These are phyloP conservation scores for Epithele typhae DNA, from an alignment of 768 basidiomycete species.

Conservation along the genomic window DNA sequence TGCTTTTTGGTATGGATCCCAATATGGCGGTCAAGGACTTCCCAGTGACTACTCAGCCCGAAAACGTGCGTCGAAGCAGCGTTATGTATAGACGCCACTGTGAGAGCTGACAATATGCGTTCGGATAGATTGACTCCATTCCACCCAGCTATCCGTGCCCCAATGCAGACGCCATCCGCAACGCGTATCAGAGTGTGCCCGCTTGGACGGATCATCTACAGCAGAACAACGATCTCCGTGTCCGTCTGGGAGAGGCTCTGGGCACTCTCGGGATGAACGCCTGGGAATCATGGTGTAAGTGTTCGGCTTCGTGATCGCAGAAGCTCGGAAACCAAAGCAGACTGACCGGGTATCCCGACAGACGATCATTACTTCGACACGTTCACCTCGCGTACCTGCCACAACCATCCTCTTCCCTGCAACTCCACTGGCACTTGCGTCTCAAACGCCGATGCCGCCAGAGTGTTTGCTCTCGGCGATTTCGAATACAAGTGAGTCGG, in stretches of 20 bases:
- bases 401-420: conserved; percentile 41
- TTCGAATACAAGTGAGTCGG: conserved; percentile 38
- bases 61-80: conserved; percentile 27
- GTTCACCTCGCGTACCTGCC: conserved; percentile 45
- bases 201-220: conserved; percentile 43
- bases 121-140: conserved; percentile 41
- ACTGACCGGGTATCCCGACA: conserved; percentile 11
- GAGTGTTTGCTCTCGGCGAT: conserved; percentile 34
- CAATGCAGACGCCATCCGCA: conserved; percentile 34
- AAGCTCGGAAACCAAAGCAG: background rate
- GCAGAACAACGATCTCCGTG: conserved; percentile 32
- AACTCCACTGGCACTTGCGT: conserved; percentile 39
- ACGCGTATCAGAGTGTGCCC: conserved; percentile 39
- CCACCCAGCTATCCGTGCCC: conserved; percentile 43
- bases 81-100: background rate
- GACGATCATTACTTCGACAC: conserved; percentile 51
- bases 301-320: background rate
- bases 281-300: conserved; percentile 48
- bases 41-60: conserved; percentile 39
- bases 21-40: conserved; percentile 27
- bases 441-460: conserved; percentile 32
- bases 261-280: conserved; percentile 36
- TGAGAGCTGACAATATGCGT: too few species aligned
- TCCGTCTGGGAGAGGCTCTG: conserved; percentile 32
- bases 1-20: conserved; percentile 44